Conservation (phyloP, 768 basidiomycete species). For the Russula dissimulans region DNA sequence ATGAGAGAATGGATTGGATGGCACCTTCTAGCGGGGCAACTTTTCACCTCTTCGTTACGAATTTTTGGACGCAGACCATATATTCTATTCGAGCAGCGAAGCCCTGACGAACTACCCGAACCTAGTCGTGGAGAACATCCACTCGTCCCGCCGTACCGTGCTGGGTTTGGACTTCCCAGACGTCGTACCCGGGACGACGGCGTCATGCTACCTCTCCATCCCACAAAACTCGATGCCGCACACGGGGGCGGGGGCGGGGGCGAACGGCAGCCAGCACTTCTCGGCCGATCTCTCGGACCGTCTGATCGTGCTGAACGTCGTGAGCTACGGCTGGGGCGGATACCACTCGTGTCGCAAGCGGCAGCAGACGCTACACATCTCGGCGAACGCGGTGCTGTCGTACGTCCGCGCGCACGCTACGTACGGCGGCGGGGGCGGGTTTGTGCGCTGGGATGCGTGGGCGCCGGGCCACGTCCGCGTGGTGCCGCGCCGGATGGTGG, state of each 20-base stretch:
- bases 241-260: background rate
- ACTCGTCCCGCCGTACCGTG: background rate
- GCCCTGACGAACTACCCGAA: background rate
- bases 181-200: background rate
- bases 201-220: background rate
- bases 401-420: background rate
- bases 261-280: background rate
- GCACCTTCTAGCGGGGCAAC: background rate
- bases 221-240: background rate
- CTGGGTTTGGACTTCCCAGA: background rate
- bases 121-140: background rate
- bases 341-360: background rate
- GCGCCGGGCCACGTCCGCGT: background rate
- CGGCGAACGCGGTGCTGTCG: background rate
- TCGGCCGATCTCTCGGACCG: background rate
- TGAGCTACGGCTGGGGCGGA: background rate
- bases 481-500: background rate
- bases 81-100: background rate
- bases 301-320: background rate
- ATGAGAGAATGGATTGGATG: no score
- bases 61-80: background rate
- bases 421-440: background rate
- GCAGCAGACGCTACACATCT: background rate
- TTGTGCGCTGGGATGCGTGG: background rate
- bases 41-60: background rate